Conservation (phyloP, 2,329 filamentous ascomycete species). For the Apiospora koreana region DNA sequence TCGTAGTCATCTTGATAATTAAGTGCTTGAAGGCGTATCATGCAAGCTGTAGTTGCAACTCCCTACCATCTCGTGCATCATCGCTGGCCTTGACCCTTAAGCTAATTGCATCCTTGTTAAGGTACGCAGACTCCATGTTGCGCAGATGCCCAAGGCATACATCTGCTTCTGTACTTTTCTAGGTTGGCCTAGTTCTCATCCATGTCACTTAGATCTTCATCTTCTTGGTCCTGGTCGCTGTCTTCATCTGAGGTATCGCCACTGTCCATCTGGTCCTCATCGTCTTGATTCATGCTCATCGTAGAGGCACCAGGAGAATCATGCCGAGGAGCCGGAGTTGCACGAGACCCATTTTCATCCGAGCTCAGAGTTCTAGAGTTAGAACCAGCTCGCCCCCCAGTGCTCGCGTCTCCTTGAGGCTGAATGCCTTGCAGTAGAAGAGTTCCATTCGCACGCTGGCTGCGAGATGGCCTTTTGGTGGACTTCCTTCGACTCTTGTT, state of each 20-base stretch:
- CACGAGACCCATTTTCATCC: not conserved
- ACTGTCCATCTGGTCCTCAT: not conserved
- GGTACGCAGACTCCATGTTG: not conserved
- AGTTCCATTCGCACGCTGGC: not conserved
- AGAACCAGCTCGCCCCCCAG: not conserved
- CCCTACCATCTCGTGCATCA: not conserved
- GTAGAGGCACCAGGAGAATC: not conserved
- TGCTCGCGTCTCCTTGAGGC: not conserved
- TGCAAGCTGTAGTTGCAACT: not conserved
- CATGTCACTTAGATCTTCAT: not conserved
- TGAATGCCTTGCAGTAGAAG: not conserved
- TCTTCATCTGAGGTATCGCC: not conserved
- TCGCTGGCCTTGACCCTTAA: not conserved
- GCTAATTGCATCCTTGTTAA: not conserved
- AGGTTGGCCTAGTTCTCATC: not conserved
- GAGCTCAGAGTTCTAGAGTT: not conserved
- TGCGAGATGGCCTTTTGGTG: not conserved
- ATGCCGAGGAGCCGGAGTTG: not conserved
- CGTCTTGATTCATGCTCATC: not conserved
- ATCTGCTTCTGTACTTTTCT: not conserved
- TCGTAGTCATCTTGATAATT: not conserved
- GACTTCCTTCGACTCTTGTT: slow-evolving; percentile 7
- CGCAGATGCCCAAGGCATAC: not conserved
- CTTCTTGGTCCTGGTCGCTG: not conserved
- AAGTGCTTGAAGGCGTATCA: not conserved